Conservation (phyloP, 108 stramenopile species). For the Cylindrotheca fusiformis region DNA sequence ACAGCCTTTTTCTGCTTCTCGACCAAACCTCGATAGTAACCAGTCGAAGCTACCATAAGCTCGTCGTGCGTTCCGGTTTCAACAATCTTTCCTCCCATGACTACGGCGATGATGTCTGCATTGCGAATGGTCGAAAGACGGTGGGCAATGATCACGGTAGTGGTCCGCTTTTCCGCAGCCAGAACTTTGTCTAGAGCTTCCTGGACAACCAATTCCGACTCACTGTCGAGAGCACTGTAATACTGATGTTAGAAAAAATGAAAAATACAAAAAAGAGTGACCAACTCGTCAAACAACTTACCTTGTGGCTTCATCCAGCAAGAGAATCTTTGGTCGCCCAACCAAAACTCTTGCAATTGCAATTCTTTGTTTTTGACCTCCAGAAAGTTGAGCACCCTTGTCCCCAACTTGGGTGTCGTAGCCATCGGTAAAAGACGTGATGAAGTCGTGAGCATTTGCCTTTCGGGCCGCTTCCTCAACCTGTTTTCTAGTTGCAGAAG, state of each 20-base stretch:
- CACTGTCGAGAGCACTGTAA: constrained; percentile 73
- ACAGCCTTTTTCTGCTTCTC: constrained; percentile 43
- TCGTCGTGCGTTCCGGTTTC: constrained; percentile 93
- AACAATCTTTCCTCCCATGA: constrained; percentile 76
- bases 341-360: constrained; percentile 89
- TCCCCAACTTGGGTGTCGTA: constrained; percentile 92
- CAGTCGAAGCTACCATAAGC: constrained; percentile 48
- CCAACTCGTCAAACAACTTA: constrained; percentile 20
- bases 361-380: constrained; percentile 96
- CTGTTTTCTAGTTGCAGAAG: constrained; percentile 53
- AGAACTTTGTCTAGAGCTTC: constrained; percentile 84
- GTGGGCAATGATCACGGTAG: constrained; percentile 92
- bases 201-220: constrained; percentile 87
- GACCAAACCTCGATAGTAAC: constrained; percentile 71
- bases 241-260: constrained; percentile 14
- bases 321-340: constrained; percentile 65
- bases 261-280: background rate
- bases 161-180: constrained; percentile 70
- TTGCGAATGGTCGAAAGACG: constrained; percentile 91
- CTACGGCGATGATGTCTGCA: constrained; percentile 91
- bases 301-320: constrained; percentile 88
- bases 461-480: constrained; percentile 81
- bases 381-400: constrained; percentile 78
- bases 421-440: constrained; percentile 61
- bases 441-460: constrained; percentile 92